phyloP scores from a whole-genome alignment of 202 grass and related monocot genomes.

The Musa balbisiana region DNA sequence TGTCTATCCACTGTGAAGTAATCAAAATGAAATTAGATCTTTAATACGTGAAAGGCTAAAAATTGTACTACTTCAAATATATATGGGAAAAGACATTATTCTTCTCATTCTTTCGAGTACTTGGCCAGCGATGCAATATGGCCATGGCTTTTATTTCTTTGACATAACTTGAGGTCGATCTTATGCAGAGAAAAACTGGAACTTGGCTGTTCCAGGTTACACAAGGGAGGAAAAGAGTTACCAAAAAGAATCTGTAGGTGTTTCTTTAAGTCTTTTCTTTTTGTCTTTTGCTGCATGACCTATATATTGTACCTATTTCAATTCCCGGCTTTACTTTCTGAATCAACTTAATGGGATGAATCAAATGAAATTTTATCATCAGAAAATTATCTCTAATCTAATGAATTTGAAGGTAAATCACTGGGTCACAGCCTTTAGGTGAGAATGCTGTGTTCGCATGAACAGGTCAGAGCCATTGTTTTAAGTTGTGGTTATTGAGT shows the following conservation, averaged over 20 bases:
- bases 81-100: background rate
- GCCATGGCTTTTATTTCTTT: background rate
- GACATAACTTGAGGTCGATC: slow-evolving; percentile 1
- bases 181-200: slow-evolving; percentile 81
- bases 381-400: background rate
- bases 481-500: background rate
- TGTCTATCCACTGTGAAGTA: background rate
- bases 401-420: background rate
- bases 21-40: background rate
- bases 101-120: background rate
- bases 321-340: background rate
- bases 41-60: background rate
- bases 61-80: background rate
- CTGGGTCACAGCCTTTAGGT: background rate
- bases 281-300: slow-evolving; percentile 1
- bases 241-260: slow-evolving; percentile 70
- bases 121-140: slow-evolving; percentile 2
- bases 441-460: background rate
- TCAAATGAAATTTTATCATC: background rate
- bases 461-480: background rate
- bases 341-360: background rate
- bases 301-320: background rate
- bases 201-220: slow-evolving; percentile 78
- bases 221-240: slow-evolving; percentile 70
- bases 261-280: slow-evolving; percentile 9